These are phyloP conservation scores for Buddleja alternifolia DNA, from an alignment of 257 asterid genomes.

Conservation along the genomic window DNA sequence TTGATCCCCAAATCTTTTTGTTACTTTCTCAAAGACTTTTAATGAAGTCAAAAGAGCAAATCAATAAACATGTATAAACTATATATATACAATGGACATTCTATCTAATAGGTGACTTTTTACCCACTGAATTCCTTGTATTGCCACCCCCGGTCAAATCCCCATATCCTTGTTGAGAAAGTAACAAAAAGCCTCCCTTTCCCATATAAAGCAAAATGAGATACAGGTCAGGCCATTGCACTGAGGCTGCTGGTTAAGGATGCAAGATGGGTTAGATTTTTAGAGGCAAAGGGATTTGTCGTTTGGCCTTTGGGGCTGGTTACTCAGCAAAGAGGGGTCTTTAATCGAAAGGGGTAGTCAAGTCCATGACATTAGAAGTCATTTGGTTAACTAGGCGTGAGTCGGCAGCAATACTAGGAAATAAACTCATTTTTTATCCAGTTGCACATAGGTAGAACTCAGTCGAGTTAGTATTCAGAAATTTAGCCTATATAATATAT, in stretches of 20 bases:
- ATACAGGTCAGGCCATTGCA: too few relatives aligned
- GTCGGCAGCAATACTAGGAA: too few relatives aligned
- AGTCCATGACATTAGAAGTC: neutral
- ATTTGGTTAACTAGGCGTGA: too few relatives aligned
- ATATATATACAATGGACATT: neutral
- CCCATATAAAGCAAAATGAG: neutral
- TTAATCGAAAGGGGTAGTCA: neutral
- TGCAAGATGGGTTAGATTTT: neutral
- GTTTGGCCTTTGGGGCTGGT: neutral
- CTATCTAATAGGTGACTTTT: neutral
- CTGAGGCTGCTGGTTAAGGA: too few relatives aligned
- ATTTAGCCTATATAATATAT: neutral
- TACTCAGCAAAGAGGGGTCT: neutral
- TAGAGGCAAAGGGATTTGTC: neutral
- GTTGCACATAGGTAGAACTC: too few relatives aligned
- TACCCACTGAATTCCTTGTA: neutral
- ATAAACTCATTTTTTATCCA: too few relatives aligned
- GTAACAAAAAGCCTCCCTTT: neutral
- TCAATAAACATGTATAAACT: neutral
- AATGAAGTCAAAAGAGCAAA: neutral
- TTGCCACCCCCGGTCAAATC: neutral
- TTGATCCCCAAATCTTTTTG: neutral
- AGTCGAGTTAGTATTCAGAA: neutral
- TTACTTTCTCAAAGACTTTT: neutral
- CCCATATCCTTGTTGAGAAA: neutral